A percentile compares a stretch with the other conserved stretches of the same genome.
Conservation (phyloP, 1,284 basidiomycete species). For the Athelia sp. region DNA sequence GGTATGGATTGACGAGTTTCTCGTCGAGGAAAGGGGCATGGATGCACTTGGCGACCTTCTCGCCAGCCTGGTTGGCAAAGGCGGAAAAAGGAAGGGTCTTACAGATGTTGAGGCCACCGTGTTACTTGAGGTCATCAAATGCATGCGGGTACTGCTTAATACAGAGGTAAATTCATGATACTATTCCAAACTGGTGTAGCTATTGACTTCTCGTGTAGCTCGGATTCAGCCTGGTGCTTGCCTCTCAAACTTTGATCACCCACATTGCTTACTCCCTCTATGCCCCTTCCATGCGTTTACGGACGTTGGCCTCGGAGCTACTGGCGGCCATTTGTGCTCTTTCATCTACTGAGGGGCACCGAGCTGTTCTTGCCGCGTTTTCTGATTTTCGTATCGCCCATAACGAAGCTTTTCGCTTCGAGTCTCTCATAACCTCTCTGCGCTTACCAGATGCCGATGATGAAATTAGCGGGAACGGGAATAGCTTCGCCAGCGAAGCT, state of each 20-base stretch:
- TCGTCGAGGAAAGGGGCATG: conserved; percentile 62
- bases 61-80: conserved; percentile 54
- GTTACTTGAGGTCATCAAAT: conserved; percentile 73
- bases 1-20: conserved; percentile 76
- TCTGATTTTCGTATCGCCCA: conserved; percentile 75
- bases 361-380: conserved; percentile 69
- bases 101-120: conserved; percentile 66
- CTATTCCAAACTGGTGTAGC: background rate
- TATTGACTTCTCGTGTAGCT: conserved; percentile 33
- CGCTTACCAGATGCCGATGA: conserved; percentile 43
- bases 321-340: conserved; percentile 82
- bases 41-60: conserved; percentile 57
- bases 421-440: conserved; percentile 66
- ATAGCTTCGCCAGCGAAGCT: conserved; percentile 42
- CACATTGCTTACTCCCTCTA: conserved; percentile 74
- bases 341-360: conserved; percentile 68
- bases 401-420: conserved; percentile 77
- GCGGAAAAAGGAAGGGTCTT: conserved; percentile 51
- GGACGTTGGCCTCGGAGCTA: conserved; percentile 71
- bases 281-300: conserved; percentile 63
- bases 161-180: conserved; percentile 59
- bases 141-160: conserved; percentile 79
- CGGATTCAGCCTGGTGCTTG: conserved; percentile 70
- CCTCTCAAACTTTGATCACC: conserved; percentile 63
- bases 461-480: conserved; percentile 30